Conservation (phyloP, 805 yeast species). For the Saccharomycopsis amapae region DNA sequence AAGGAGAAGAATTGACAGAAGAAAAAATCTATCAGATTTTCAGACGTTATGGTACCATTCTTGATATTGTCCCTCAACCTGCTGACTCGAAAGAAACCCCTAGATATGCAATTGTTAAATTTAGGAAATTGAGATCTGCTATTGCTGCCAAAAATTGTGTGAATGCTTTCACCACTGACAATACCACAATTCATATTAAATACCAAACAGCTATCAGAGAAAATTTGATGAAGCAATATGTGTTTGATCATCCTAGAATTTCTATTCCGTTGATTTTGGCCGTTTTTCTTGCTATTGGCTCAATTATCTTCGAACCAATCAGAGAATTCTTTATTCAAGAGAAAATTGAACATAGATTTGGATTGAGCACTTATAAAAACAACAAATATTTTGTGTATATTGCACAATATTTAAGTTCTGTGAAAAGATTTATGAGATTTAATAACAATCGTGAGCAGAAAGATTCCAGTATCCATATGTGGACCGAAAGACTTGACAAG, state of each 20-base stretch:
- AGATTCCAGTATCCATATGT: constrained; percentile 38
- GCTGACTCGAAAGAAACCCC: constrained; percentile 39
- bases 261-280: constrained; percentile 78
- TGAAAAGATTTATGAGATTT: neutral
- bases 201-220: constrained; percentile 53
- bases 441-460: too few species aligned
- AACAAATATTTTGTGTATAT: constrained; percentile 25
- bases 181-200: constrained; percentile 64
- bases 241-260: constrained; percentile 72
- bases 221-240: constrained; percentile 47
- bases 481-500: constrained; percentile 67
- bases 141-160: constrained; percentile 86
- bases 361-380: constrained; percentile 39
- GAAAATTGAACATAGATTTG: constrained; percentile 57
- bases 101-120: constrained; percentile 48
- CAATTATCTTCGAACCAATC: constrained; percentile 86
- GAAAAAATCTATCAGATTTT: constrained; percentile 67
- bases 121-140: constrained; percentile 55
- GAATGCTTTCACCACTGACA: constrained; percentile 64
- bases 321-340: constrained; percentile 71
- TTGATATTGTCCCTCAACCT: constrained; percentile 60
- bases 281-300: constrained; percentile 71
- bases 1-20: constrained; percentile 69
- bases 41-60: constrained; percentile 80
- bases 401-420: neutral